Evolutionary conservation across 495 filamentous ascomycete genomes (phyloP), one percentile per base, ranked within the genome.

Genomic region (Penicillium canescens): DNA sequence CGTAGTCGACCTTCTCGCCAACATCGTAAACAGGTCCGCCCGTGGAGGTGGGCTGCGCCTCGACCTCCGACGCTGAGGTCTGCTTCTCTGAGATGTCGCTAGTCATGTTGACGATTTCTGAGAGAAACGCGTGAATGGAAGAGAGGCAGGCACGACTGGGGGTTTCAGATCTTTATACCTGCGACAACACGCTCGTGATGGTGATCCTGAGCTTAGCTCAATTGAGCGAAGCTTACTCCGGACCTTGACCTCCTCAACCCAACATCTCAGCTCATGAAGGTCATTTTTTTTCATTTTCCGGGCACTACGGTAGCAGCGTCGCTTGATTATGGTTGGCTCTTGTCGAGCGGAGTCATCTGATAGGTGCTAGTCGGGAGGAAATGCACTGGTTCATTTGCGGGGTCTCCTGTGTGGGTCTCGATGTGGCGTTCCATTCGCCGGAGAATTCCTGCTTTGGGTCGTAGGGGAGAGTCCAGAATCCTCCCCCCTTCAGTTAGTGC

Each of bases 1-100:
- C 71, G 50, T 68, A 73, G 62, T 74, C 57, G 56, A 70, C 60
- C 60, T 79, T 80, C 60, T 73, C 71, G 59, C 59, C 69, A 42
- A 65, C 65, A 67, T 75, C 73, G 66, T 72, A 66, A 55, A 61
- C 56, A 61, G 72, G 65, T 35, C 60, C 74, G 56, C 45, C 58
- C 40, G 44, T 57, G 56, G 66, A 66, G 57, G 54, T 50, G 51
- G 66, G 61, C 51, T 67, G 63, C 47, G 56, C 66, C 68, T 77
- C 73, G 64, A 75, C 56, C 69, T 73, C 74, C 54, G 43, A 26
- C 35, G 66, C 46, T 24, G 59, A 50, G 56, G 67, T 70, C 48
- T 63, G 57, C 61, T 72, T 63, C 65, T 74, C 74, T 48, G 58
- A 52, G 57, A 50, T 63, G 57, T 62, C 57, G 60, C 66, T 68